phyloP scores from a whole-genome alignment of 306 rosid species.

The Sicyos baderoa region DNA sequence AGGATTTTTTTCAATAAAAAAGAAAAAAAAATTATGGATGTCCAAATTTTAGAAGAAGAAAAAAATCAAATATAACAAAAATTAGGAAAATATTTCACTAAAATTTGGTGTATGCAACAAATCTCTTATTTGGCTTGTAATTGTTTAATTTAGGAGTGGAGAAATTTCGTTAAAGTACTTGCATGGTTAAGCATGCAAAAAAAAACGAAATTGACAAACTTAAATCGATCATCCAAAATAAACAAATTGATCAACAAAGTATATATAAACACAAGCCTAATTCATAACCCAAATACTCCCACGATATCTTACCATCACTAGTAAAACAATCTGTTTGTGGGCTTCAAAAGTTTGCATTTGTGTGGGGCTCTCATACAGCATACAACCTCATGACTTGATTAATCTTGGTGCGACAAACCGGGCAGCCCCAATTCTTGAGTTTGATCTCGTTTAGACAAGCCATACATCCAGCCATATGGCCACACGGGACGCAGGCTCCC shows the following conservation, averaged over 20 bases:
- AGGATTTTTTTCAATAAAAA: no score
- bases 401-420: slow-evolving; percentile 85
- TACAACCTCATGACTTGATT: slow-evolving; percentile 64
- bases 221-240: no score
- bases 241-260: neutral
- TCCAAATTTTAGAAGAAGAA: no score
- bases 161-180: no score
- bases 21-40: no score
- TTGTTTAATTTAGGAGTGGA: no score
- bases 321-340: neutral
- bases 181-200: neutral
- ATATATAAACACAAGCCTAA: neutral
- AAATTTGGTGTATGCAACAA: no score
- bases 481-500: slow-evolving; percentile 97
- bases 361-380: slow-evolving; percentile 48
- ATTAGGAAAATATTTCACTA: no score
- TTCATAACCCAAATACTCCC: neutral
- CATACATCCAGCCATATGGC: slow-evolving; percentile 98
- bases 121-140: no score
- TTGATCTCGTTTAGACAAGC: slow-evolving; percentile 80
- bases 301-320: neutral
- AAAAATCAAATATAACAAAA: no score
- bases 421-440: slow-evolving; percentile 93
- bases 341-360: neutral
- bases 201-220: neutral